Conservation (phyloP, 164 flowering plant genomes). For the Akebia trifoliata region DNA sequence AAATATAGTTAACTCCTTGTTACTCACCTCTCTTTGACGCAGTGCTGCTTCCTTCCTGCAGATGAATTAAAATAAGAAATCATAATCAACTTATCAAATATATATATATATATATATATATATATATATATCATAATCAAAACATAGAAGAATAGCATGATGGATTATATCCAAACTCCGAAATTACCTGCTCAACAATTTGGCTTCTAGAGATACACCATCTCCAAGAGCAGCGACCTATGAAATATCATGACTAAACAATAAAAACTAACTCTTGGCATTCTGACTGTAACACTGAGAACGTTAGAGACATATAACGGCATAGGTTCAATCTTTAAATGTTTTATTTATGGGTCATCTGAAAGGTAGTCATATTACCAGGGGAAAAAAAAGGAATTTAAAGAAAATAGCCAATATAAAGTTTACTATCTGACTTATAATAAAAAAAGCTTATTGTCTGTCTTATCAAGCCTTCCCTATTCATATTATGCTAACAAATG, state of each 20-base stretch:
- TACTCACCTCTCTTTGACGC: conserved; percentile 88
- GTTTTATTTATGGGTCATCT: too few species aligned
- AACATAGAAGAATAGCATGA: neutral
- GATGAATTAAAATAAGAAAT: too few species aligned
- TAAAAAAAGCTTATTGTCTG: too few species aligned
- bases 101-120: too few species aligned
- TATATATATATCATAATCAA: conserved; percentile 8
- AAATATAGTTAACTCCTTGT: neutral
- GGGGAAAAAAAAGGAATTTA: neutral
- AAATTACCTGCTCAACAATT: conserved; percentile 79
- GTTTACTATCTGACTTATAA: too few species aligned
- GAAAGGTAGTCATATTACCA: too few species aligned
- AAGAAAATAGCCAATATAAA: neutral
- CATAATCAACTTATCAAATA: too few species aligned
- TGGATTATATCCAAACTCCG: neutral
- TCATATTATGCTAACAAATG: too few species aligned
- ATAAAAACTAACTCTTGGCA: neutral
- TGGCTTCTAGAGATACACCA: conserved; percentile 92
- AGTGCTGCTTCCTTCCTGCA: conserved; percentile 94
- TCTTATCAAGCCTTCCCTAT: too few species aligned
- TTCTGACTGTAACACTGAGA: neutral
- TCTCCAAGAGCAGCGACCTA: conserved; percentile 96
- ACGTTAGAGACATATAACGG: neutral
- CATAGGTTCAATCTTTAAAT: neutral
- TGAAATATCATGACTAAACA: conserved; percentile 6